Evolutionary conservation across 768 basidiomycete species (phyloP).

Genomic region (Steccherinum ochraceum): DNA sequence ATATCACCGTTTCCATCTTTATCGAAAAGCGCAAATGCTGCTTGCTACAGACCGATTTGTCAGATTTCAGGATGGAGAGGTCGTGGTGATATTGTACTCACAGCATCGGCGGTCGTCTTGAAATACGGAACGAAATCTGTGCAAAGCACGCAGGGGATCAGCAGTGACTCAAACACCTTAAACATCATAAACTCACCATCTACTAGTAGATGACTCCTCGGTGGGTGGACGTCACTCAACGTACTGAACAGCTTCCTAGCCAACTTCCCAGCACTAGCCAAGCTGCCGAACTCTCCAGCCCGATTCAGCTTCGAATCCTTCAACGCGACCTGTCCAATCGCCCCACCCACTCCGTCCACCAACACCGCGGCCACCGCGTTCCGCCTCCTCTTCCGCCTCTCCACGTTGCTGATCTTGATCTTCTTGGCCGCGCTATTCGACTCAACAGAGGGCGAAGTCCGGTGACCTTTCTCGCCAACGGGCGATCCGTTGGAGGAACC

Average conservation of each 20-base stretch:
- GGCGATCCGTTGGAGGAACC: slow-evolving; percentile 14
- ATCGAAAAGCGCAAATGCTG: slow-evolving; percentile 67
- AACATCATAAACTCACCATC: slow-evolving; percentile 45
- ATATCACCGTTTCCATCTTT: slow-evolving; percentile 84
- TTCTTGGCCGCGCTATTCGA: slow-evolving; percentile 12
- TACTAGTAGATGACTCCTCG: slow-evolving; percentile 55
- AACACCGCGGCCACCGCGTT: slow-evolving; percentile 59
- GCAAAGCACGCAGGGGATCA: background rate
- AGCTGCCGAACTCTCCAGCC: slow-evolving; percentile 44
- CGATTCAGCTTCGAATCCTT: slow-evolving; percentile 59
- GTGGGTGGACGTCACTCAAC: slow-evolving; percentile 53
- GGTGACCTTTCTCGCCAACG: slow-evolving; percentile 5
- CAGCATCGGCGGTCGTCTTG: slow-evolving; percentile 62
- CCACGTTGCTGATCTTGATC: slow-evolving; percentile 28
- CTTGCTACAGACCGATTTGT: slow-evolving; percentile 35
- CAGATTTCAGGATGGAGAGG: background rate
- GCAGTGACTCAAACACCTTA: background rate
- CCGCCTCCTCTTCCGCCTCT: slow-evolving; percentile 23
- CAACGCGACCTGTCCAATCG: slow-evolving; percentile 64
- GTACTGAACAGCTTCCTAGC: slow-evolving; percentile 64
- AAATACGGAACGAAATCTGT: slow-evolving; percentile 79
- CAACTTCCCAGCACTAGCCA: slow-evolving; percentile 59
- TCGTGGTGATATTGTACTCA: slow-evolving; percentile 27
- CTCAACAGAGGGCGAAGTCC: background rate
- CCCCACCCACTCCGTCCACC: slow-evolving; percentile 64